Percentiles rank a stretch among this genome's conserved stretches.
Conservation (phyloP, 2,329 filamentous ascomycete species). For the Diaporthe citriasiana region DNA sequence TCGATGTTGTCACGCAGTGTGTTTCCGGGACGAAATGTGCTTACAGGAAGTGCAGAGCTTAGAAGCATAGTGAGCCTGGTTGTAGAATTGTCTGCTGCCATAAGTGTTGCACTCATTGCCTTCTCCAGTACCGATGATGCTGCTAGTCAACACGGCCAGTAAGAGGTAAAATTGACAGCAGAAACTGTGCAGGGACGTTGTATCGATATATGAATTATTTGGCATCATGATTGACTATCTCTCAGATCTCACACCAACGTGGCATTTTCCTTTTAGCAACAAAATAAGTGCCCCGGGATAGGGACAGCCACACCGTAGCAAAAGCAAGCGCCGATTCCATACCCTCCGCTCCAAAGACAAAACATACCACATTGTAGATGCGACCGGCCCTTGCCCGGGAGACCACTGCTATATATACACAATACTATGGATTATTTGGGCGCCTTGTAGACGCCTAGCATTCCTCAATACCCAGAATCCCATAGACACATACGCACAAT, state of each 20-base stretch:
- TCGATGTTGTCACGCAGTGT: background rate
- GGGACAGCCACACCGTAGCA: slow-evolving; percentile 1
- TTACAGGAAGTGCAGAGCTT: too few species aligned
- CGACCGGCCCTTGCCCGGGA: slow-evolving; percentile 2
- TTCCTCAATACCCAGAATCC: background rate
- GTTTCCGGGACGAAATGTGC: background rate
- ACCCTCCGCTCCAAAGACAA: slow-evolving; percentile 6
- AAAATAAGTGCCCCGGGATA: background rate
- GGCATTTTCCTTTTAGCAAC: background rate
- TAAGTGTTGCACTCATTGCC: background rate
- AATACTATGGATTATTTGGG: background rate
- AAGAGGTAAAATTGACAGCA: background rate
- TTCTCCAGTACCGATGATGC: too few species aligned
- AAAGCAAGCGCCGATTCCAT: background rate
- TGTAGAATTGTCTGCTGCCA: background rate
- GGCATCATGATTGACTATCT: background rate
- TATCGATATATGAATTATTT: background rate
- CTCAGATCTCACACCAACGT: background rate
- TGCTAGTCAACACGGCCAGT: background rate
- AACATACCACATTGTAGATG: slow-evolving; percentile 19
- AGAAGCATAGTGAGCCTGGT: background rate
- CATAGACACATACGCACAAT: slow-evolving; percentile 1
- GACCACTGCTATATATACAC: background rate
- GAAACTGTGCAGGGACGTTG: background rate
- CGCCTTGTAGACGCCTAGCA: slow-evolving; percentile 5